Conservation (phyloP, 306 rosid species). For the Sphenostylis stenocarpa region DNA sequence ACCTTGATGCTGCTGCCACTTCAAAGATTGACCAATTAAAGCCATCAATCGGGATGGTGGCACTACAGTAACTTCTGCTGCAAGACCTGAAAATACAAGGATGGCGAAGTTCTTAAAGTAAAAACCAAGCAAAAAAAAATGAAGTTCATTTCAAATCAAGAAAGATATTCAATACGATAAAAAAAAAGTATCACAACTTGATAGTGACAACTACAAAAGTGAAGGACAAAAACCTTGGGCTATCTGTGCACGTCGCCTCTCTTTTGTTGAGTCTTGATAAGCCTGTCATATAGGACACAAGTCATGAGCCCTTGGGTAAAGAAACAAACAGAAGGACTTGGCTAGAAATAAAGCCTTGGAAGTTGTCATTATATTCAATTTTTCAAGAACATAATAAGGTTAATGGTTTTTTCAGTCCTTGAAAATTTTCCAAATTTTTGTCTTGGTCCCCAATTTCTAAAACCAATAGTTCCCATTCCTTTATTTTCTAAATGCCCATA, state of each 20-base stretch:
- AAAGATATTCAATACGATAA: conserved; percentile 15
- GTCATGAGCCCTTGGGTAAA: conserved; percentile 17
- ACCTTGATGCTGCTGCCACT: conserved; percentile 99
- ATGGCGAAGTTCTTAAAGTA: background rate
- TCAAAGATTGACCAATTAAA: conserved; percentile 92
- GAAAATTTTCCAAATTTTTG: background rate
- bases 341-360: background rate
- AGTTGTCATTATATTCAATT: background rate
- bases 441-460: background rate
- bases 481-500: background rate
- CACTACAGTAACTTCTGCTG: conserved; percentile 95
- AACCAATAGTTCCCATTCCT: background rate
- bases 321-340: conserved; percentile 20
- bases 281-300: conserved; percentile 60
- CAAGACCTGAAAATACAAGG: conserved; percentile 67
- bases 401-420: background rate
- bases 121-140: background rate
- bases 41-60: conserved; percentile 98
- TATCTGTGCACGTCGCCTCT: conserved; percentile 87
- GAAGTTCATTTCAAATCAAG: background rate
- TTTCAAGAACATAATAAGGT: background rate
- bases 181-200: conserved; percentile 14
- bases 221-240: conserved; percentile 72
- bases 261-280: conserved; percentile 95
- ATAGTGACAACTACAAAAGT: background rate